Base-by-base conservation (phyloP, 2,329 filamentous ascomycete species). In the Fusarium graminum region DNA sequence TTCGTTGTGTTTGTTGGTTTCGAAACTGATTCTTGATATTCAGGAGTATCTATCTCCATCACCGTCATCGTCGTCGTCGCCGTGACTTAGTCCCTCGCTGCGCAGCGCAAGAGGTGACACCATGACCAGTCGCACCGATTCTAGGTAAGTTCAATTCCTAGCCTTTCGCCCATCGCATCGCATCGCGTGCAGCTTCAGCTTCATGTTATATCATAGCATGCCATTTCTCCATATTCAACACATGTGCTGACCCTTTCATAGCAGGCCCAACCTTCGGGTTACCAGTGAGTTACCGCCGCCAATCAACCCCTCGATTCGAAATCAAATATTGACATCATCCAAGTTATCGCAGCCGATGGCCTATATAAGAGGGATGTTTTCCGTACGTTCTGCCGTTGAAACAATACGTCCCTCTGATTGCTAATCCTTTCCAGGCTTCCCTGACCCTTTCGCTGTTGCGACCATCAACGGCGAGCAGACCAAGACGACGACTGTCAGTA, bases 301-400 rank as follows among this genome's bases (percentile, higher is more conserved):
- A 47, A 62, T 61, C 53, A 54, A 54, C 60, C 57, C 56, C 63
- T 71, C 63, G 63, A 59, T 60, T 49, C 54, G 39, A 59, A 42
- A 59, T 59, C 17, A 39, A 47, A 53, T 76, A 71, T 80, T 83
- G 74, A 86, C 76, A 59, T 66, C 46, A 67, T 63, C 73, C 72
- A 79, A 98, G 95, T 99, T 82, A 97, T 99, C 83, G 95, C 95
- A 73, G 95, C 95, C 73, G 95, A 99, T 85, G 95, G 95, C 63
- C 86, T 99, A 70, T 98, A 97, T 85, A 99, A 98, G 85, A 90
- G 95, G 81, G 95, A 99, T 92, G 94, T 99, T 64, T 98, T 99
- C 81, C 88, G 95, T 98, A 90, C 74, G 93, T 88, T 45, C 26
- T 40, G n/a, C 29, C 12, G 32, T 42, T 11, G 8, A 25, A 50